These are phyloP conservation scores for Psilocybe cyanescens DNA, from an alignment of 768 basidiomycete species.

Conservation along the genomic window DNA sequence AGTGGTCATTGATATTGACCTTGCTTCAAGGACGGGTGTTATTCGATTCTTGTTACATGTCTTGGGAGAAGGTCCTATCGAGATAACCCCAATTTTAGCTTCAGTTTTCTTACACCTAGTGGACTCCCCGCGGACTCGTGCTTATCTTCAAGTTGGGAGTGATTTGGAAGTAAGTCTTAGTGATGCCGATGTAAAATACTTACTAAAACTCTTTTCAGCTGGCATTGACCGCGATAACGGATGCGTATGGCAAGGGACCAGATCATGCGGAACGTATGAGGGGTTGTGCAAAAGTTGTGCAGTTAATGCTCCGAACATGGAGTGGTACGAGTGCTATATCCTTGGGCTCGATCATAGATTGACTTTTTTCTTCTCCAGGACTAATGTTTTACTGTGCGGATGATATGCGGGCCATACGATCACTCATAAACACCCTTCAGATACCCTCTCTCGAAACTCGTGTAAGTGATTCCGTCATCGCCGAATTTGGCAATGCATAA, in stretches of 20 bases:
- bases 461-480: conserved; percentile 46
- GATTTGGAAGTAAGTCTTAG: conserved; percentile 81
- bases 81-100: conserved; percentile 79
- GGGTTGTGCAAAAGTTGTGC: conserved; percentile 76
- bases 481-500: neutral
- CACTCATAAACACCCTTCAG: conserved; percentile 81
- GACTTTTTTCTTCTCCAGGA: conserved; percentile 44
- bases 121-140: conserved; percentile 83
- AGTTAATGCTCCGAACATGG: conserved; percentile 89
- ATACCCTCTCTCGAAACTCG: conserved; percentile 88
- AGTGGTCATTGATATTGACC: conserved; percentile 90
- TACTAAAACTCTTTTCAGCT: conserved; percentile 50
- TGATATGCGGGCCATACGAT: conserved; percentile 82
- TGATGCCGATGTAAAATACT: neutral
- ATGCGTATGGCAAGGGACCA: conserved; percentile 84
- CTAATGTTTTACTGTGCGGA: conserved; percentile 94
- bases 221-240: conserved; percentile 87
- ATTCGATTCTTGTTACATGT: conserved; percentile 86
- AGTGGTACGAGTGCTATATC: conserved; percentile 63
- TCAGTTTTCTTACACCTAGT: conserved; percentile 81
- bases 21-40: conserved; percentile 80
- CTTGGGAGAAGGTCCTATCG: conserved; percentile 87
- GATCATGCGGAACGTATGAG: conserved; percentile 83
- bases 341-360: neutral
- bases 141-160: conserved; percentile 75